Base-by-base conservation (phyloP, 1,284 basidiomycete species). In the Heliocybe sulcata region DNA sequence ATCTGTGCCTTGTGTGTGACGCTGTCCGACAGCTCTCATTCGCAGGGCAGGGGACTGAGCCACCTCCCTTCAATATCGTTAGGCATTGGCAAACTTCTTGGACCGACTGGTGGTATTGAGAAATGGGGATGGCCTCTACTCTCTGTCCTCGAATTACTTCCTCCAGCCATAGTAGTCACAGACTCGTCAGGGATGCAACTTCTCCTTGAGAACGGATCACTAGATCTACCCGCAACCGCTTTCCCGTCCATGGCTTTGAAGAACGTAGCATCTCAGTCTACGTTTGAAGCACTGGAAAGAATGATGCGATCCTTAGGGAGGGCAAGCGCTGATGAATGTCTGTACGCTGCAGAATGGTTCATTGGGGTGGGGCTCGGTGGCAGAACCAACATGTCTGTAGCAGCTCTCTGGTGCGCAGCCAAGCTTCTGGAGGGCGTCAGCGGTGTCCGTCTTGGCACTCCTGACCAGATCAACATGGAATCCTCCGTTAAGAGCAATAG, bases 81-180 rank as follows among this genome's bases (percentile, higher is more conserved):
- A 20, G 83, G 82, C 29, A 75, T 93, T 3, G 80, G 79, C 2
- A 78, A 79, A 54, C 74, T 96, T 3, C 77, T 95, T 0, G 92
- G 93, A 2, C 87, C 92, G 0, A 77, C 74, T 0, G 93, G 93
- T 3, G 84, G 87, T 0, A 83, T 96, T 19, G 90, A 95, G 62
- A 85, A 85, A 67, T 96, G 93, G 94, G 90, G 90, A 1, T 92
- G 87, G 85, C 80, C 82, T 45, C 65, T 96, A 1, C 75, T 96
- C 26, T 80, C 83, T 2, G 89, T 87, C 14, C 71, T 95, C 26
- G 84, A 91, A 61, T 81, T 95, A 57, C 74, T 73, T 1, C 74
- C 77, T 31, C 86, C 84, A 2, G 65, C 76, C 0, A 67, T 84
- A 60, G 73, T 75, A 26, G 64, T 79, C 12, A 73, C 78, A 12